Conservation (phyloP, 2,329 filamentous ascomycete species). For the Xylaria sp. region DNA sequence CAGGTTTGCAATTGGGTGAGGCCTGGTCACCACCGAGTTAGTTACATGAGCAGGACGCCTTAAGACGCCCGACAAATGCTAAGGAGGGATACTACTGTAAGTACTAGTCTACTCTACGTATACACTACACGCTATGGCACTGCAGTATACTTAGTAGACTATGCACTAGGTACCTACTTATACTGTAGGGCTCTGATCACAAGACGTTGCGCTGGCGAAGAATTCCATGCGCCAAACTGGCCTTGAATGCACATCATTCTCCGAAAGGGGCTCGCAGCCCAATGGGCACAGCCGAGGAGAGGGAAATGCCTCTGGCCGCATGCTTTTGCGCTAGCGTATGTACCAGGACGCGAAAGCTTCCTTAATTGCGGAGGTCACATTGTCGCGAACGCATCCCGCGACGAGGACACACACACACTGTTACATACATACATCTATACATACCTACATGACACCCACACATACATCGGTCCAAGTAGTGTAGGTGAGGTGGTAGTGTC, state of each 20-base stretch:
- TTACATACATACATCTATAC: conserved; percentile 19
- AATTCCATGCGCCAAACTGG: conserved; percentile 23
- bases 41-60: background rate
- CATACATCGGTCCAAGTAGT: background rate
- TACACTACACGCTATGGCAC: no score
- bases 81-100: background rate
- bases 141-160: no score
- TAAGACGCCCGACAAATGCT: background rate
- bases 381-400: conserved; percentile 26
- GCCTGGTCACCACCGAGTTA: background rate
- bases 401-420: conserved; percentile 7
- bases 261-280: conserved; percentile 25
- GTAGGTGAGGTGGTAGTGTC: no score
- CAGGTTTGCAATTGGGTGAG: background rate
- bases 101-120: background rate
- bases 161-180: no score
- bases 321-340: conserved; percentile 24
- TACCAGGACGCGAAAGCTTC: conserved; percentile 30
- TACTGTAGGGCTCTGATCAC: background rate
- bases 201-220: conserved; percentile 17
- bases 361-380: conserved; percentile 40
- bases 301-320: conserved; percentile 26
- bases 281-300: conserved; percentile 21
- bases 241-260: conserved; percentile 25
- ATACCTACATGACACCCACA: background rate